A percentile compares a stretch with the other conserved stretches of the same genome.
Evolutionary conservation across 1,284 basidiomycete species (phyloP).

Genomic region (Trametes polyzona): DNA sequence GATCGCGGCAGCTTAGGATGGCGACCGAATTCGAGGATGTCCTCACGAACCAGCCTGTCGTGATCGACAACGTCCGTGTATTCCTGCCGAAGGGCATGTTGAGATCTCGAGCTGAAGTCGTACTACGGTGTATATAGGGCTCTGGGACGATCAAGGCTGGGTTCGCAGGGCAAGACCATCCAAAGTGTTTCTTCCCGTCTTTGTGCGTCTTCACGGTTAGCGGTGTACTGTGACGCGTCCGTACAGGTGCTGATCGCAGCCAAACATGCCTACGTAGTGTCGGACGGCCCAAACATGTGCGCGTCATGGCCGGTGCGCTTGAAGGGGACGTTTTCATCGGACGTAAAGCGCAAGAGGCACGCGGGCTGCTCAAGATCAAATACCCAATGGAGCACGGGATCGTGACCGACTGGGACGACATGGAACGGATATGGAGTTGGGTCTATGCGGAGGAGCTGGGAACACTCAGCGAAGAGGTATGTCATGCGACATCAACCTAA

Average conservation of each 20-base stretch:
- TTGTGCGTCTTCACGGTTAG: conserved; percentile 75
- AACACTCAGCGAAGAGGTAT: conserved; percentile 93
- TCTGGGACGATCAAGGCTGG: conserved; percentile 98
- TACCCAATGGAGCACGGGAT: conserved; percentile 98
- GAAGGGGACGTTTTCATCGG: conserved; percentile 96
- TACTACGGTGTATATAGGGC: conserved; percentile 59
- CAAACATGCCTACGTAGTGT: conserved; percentile 60
- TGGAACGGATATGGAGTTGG: conserved; percentile 98
- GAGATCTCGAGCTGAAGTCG: not conserved
- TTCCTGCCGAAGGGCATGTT: conserved; percentile 6
- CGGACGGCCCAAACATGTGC: conserved; percentile 92
- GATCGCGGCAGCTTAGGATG: conserved; percentile 40
- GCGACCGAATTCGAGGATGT: conserved; percentile 87
- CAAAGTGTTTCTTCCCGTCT: conserved; percentile 97
- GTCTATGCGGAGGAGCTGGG: conserved; percentile 94
- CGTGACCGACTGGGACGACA: conserved; percentile 97
- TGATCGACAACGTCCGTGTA: conserved; percentile 89
- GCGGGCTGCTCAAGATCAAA: conserved; percentile 94
- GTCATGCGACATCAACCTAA: conserved; percentile 28
- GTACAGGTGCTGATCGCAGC: conserved; percentile 29
- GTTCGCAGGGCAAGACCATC: conserved; percentile 97
- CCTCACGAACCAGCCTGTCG: conserved; percentile 90
- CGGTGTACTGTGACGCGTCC: conserved; percentile 31
- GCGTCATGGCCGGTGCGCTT: conserved; percentile 95
- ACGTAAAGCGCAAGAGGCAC: conserved; percentile 89